Base-by-base conservation (phyloP, 305 asterid species). In the Nicotiana rustica region DNA sequence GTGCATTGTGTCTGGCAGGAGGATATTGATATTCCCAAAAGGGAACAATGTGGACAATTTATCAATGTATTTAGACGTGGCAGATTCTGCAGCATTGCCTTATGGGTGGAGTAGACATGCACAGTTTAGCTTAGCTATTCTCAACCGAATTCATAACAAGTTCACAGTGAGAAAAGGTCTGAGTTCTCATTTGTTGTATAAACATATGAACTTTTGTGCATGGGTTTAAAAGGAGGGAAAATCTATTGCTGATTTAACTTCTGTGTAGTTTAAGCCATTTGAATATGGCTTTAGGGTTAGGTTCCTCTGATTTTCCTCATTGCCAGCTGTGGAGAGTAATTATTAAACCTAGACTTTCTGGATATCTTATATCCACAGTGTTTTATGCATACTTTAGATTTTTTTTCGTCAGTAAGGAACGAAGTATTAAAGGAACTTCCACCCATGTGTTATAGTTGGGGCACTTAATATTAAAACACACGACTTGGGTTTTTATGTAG, bases 91-190 rank as follows among this genome's bases (percentile, higher is more conserved):
- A 10, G 47, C 77, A 60, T 78, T 89, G 90, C 89, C 92, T 8
- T 88, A 88, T 82, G 92, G 92, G 18, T 89, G 92, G 92, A 89
- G 89, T 85, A 86, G 92, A 86, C 85, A 82, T 84, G 90, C 92
- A 17, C 92, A 89, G 57, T 89, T 89, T 83, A 89, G 91, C 83
- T 84, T 89, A 82, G 91, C 91, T 62, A 89, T 89, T 69, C 69
- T 88, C 65, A 88, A 89, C 83, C 91, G 85, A 78, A 84, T 89
- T 73, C 89, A 88, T 81, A 84, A 60, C 87, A 89, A 88, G 88
- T 86, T 64, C 83, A 88, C 91, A 56, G 84, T 85, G 25, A 84
- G 82, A 47, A 89, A 89, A 81, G 92, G 92, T 88, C 68, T 35
- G 57, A 69, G 31, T 13, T 87, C 47, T 35, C 19, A 36, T 66